Evolutionary conservation across 495 filamentous ascomycete species (phyloP), one percentile per base, ranked within the genome.

Genomic region (Antarctomyces pellizariae): DNA sequence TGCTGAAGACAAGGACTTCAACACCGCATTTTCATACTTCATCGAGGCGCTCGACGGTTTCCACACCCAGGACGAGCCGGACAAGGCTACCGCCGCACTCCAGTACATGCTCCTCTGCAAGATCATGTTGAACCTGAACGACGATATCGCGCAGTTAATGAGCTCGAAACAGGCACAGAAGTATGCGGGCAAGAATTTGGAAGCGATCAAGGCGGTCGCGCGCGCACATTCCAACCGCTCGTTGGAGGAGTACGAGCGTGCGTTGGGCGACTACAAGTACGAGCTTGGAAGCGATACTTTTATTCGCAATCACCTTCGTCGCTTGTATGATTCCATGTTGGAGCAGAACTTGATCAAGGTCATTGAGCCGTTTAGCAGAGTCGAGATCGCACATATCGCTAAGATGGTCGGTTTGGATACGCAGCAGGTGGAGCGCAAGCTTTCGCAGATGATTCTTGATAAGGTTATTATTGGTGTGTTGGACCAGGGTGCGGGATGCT

Each of bases 21-120:
- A 84, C 52, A 99, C 86, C 8, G 77, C 89, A 16, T 95, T 66
- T 57, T 90, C 78, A 23, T 99, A 99, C 57, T 99, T 99, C 53
- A 92, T 99, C 49, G 86, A 99, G 53, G 86, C 86, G 8, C 59
- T 99, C 28, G 86, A 99, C 44, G 86, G 86, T 23, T 95, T 95
- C 53, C 82, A 78, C 49, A 69, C 75, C 4, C 78, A 92, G 44
- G 86, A 99, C 34, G 77, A 84, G 37, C 52, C 71, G 4, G 58
- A 64, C 33, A 73, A 79, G 49, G 86, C 86, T 3, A 84, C 80
- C 5, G 71, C 83, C 5, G 76, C 86, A 14, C 57, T 99, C 36
- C 90, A 99, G 53, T 99, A 99, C 62, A 95, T 99, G 89, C 62
- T 99, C 18, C 68, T 99, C 16, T 95, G 86, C 64, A 93, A 95